A percentile compares a stretch with the other conserved stretches of the same genome.
Conservation (phyloP, 2,329 filamentous ascomycete genomes). For the Alternaria sp. region DNA sequence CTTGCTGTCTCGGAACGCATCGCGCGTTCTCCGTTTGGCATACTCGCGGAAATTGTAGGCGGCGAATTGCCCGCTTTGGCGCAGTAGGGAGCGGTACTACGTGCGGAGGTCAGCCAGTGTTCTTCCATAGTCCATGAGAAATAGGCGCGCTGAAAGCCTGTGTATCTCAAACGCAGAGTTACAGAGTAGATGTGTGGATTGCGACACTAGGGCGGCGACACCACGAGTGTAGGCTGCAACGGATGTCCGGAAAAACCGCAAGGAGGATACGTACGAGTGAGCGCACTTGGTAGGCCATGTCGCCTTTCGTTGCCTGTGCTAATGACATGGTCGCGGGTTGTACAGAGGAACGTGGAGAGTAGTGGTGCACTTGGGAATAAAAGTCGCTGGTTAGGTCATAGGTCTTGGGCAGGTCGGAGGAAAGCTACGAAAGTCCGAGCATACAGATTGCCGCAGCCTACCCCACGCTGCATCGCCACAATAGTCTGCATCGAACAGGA, state of each 20-base stretch:
- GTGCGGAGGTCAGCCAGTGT: conserved; percentile 2
- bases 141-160: not conserved
- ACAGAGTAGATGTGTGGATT: not conserved
- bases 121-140: not conserved
- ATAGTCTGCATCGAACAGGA: not conserved
- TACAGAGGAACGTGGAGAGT: conserved; percentile 3
- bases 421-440: conserved; percentile 41
- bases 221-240: not conserved
- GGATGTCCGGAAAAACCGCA: not conserved
- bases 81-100: conserved; percentile 90
- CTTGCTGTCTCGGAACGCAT: conserved; percentile 86
- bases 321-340: conserved; percentile 40
- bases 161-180: not conserved
- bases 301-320: conserved; percentile 43
- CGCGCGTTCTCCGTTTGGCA: conserved; percentile 85
- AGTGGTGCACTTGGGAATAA: conserved; percentile 47
- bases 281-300: conserved; percentile 49
- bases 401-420: conserved; percentile 30
- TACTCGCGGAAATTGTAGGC: conserved; percentile 99
- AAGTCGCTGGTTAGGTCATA: conserved; percentile 44
- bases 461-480: not conserved
- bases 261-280: conserved; percentile 44
- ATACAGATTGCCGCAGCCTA: not conserved
- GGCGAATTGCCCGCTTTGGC: conserved; percentile 84
- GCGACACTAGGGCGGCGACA: not conserved